These are phyloP conservation scores for Poronia punctata DNA, from an alignment of 495 filamentous ascomycete genomes.

Conservation along the genomic window DNA sequence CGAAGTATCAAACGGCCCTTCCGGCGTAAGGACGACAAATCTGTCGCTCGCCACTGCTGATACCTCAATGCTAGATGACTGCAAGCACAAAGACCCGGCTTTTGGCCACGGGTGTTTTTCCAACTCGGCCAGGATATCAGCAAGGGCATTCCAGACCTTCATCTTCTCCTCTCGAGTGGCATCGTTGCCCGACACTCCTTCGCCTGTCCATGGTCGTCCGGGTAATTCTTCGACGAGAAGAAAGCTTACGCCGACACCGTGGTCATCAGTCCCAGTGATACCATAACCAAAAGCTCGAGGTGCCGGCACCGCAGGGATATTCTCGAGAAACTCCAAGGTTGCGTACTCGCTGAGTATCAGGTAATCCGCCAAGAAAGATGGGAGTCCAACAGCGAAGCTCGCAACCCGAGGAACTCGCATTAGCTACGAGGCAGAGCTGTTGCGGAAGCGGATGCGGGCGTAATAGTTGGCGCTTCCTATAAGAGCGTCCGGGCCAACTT, in stretches of 20 bases:
- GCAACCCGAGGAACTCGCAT: constrained; percentile 6
- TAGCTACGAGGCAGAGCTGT: constrained; percentile 8
- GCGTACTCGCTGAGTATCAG: constrained; percentile 26
- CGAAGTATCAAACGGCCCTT: constrained; percentile 11
- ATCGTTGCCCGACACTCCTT: constrained; percentile 6
- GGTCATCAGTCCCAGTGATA: constrained; percentile 10
- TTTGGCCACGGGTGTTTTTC: constrained; percentile 17
- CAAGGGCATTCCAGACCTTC: constrained; percentile 25
- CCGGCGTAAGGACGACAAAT: constrained; percentile 10
- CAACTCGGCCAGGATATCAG: constrained; percentile 30
- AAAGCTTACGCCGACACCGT: constrained; percentile 20
- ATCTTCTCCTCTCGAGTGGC: constrained; percentile 14
- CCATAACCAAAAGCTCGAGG: constrained; percentile 11
- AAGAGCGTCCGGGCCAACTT: constrained; percentile 5
- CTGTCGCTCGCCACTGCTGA: constrained; percentile 13
- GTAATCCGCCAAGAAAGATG: constrained; percentile 10
- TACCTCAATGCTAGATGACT: constrained; percentile 8
- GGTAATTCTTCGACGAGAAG: constrained; percentile 29
- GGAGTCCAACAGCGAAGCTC: constrained; percentile 9
- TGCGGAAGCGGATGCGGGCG: constrained; percentile 7
- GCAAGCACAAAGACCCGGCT: constrained; percentile 21
- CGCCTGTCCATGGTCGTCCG: constrained; percentile 20
- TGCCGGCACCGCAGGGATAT: constrained; percentile 28
- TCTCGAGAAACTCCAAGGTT: constrained; percentile 24
- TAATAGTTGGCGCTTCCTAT: constrained; percentile 10